Base-by-base conservation (phyloP, 2,329 filamentous ascomycete species). In the Microdochium paspali region DNA sequence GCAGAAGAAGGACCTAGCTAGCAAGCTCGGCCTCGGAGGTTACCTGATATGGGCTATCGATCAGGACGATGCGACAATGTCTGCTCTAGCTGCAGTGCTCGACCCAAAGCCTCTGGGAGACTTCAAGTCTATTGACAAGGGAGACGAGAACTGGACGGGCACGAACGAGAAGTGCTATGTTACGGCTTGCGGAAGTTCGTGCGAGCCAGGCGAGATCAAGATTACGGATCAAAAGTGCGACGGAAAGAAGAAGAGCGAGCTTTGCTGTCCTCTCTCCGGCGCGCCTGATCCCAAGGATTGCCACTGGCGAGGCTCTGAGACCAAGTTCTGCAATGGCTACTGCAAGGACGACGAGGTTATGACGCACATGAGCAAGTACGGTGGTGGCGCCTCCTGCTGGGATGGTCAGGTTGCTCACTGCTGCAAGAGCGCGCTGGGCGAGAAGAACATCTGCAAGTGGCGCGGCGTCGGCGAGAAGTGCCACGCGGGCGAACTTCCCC, bases 1-100 rank as follows among this genome's bases (percentile, higher is more conserved):
- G 28, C 25, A 54, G 30, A 69, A 69, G 51, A 54, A 55, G 1
- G 54, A 61, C 4, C 62, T 51, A 26, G 66, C 65, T 1, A 63
- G 64, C 40, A 26, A 53, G 0, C 45, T 52, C 0, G 62, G 68
- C 9, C 51, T 70, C 0, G 53, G 55, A 9, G 62, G 62, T 24
- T 48, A 56, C 3, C 47, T 67, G 42, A 61, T 67, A 21, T 68
- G 62, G 64, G 57, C 62, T 5, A 50, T 63, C 24, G 60, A 63
- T 49, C 56, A 57, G 44, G 55, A 62, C 48, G 49, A 52, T 44
- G 47, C 50, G 24, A 24, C 55, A 12, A 50, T 59, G 4, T 35
- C 49, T 21, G 59, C 57, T 12, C 50, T 58, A 0, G 10, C 28
- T 9, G 53, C 44, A 12, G 48, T 58, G 9, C 30, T 53, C 5